phyloP scores from a whole-genome alignment of 78 protist species.

The Protostelium mycophagum region DNA sequence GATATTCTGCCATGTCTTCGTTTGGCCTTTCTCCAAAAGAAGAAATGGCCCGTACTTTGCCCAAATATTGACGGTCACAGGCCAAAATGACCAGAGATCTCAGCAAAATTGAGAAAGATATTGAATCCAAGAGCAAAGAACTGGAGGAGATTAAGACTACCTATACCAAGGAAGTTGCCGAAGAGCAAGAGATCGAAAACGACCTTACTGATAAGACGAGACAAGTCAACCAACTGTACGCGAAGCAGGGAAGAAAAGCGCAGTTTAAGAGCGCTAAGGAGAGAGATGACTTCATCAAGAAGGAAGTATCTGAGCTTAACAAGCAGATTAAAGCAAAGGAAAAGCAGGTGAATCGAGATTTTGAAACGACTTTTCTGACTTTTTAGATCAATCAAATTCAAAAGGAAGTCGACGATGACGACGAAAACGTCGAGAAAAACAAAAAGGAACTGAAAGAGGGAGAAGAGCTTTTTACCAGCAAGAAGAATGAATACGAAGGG shows the following conservation, averaged over 20 bases:
- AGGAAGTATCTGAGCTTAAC: constrained; percentile 35
- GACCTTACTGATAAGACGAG: constrained; percentile 9
- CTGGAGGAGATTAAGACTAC: constrained; percentile 7
- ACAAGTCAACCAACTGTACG: constrained; percentile 40
- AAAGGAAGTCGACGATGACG: not conserved
- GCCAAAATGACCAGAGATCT: no score
- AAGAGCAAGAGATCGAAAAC: constrained; percentile 14
- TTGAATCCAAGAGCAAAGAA: not conserved
- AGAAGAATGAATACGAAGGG: constrained; percentile 8
- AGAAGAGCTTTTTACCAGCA: not conserved
- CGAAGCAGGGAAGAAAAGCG: constrained; percentile 68
- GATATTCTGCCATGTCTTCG: no score
- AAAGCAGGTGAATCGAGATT: not conserved
- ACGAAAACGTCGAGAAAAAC: not conserved
- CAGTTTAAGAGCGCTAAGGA: constrained; percentile 63
- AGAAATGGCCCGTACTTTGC: no score
- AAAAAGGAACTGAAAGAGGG: not conserved
- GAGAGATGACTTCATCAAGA: constrained; percentile 64
- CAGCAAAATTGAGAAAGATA: not conserved
- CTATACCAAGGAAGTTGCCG: not conserved
- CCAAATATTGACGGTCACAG: no score
- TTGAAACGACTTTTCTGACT: not conserved
- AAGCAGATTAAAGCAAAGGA: not conserved
- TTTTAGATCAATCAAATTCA: not conserved
- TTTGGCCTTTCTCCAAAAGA: no score